Base-by-base conservation (phyloP, 2,329 filamentous ascomycete species). In the Claviceps citrina region DNA sequence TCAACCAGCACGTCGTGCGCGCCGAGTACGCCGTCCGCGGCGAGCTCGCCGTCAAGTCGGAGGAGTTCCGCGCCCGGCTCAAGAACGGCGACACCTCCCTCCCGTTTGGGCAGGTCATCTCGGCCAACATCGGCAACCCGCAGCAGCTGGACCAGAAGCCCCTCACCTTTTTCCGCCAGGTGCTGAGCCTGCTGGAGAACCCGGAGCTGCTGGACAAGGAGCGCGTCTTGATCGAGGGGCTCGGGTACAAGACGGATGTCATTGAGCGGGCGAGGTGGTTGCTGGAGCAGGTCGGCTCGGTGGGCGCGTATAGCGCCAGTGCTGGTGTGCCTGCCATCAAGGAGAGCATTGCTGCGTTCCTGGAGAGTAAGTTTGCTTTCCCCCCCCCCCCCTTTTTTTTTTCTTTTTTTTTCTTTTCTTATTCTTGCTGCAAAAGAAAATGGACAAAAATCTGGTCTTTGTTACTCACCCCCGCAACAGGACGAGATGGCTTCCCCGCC, bases 61-160 rank as follows among this genome's bases (percentile, higher is more conserved):
- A 98, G 66, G 74, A 85, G 62, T 94, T 89, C 66, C 81, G 89
- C 44, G 79, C 80, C 40, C 70, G 73, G 54, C 68, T 95, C 44
- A 66, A 68, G 48, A 71, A 75, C 47, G 75, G 72, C 51, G 70
- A 60, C 50, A 60, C 54, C 43, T 38, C 44, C 54, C 70, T 96
- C 38, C 89, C 91, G 36, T 98, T 98, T 62, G 71, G 84, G 53
- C 73, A 85, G 44, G 80, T 98, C 62, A 89, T 98, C 65, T 87
- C 84, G 47, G 91, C 91, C 64, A 98, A 98, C 67, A 98, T 98
- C 56, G 91, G 91, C 57, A 98, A 98, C 68, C 91, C 91, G 4
- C 91, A 98, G 65, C 91, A 98, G 66, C 77, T 98, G 47, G 91
- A 95, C 65, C 91, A 98, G 72, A 93, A 96, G 71, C 91, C 91